Evolutionary conservation across 208 protist genomes (phyloP).

Genomic region (Acanthamoeba healyi): DNA sequence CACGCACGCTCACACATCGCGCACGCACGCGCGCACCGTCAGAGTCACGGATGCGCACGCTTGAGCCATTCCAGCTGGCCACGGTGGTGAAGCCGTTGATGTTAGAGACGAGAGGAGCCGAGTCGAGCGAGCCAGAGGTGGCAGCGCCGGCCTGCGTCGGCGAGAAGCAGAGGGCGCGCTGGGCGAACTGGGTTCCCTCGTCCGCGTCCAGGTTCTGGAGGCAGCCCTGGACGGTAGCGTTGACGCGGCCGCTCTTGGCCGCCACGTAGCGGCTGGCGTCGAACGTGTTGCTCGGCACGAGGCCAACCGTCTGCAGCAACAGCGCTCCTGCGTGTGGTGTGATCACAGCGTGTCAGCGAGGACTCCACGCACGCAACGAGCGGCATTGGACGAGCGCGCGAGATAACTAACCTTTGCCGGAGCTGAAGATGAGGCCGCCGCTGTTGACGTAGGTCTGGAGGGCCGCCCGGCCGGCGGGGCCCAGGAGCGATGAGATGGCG

Average conservation of each 20-base stretch:
- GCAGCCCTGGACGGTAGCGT: conserved; percentile 12
- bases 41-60: not conserved
- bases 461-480: not conserved
- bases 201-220: not conserved
- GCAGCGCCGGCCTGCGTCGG: not conserved
- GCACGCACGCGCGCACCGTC: not conserved
- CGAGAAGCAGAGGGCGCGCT: conserved; percentile 72
- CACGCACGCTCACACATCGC: too few species aligned
- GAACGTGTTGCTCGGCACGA: conserved; percentile 44
- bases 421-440: conserved; percentile 69
- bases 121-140: not conserved
- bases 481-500: conserved; percentile 19
- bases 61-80: not conserved
- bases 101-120: not conserved
- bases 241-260: not conserved
- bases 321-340: conserved; percentile 46
- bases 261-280: not conserved
- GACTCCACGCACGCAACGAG: too few species aligned
- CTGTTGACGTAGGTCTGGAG: conserved; percentile 29
- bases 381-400: too few species aligned
- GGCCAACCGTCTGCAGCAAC: conserved; percentile 57
- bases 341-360: too few species aligned
- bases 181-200: not conserved
- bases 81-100: not conserved
- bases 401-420: conserved; percentile 35